Evolutionary conservation across 768 basidiomycete genomes (phyloP), one percentile per base, ranked within the genome.

Genomic region (Harrya chromipes): DNA sequence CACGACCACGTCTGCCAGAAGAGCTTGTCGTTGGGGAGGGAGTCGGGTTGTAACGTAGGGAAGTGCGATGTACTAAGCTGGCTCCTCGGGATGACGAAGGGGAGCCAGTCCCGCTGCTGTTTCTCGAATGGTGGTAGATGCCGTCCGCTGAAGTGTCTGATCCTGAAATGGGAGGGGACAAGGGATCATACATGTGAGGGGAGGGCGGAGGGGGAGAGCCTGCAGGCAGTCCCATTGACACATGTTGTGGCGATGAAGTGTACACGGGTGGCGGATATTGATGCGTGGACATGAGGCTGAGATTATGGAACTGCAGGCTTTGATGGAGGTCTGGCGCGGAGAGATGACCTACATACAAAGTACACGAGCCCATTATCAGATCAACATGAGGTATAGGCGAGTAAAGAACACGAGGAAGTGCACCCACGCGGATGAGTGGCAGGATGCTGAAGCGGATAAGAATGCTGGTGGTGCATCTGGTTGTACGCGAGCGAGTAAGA

Each of bases 81-180:
- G 83, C 80, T 39, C 77, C 84, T 65, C 88, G 76, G 47, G 88
- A 90, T 33, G 87, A 86, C 24, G 85, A 80, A 41, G 88, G 84
- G 54, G 89, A 90, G 61, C 85, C 85, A 47, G 84, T 80, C 57
- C 75, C 71, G 66, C 83, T 81, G 66, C 83, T 85, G 74, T 88
- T 87, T 67, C 78, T 74, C 54, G 86, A 87, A 58, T 75, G 76
- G 73, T 86, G 84, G 77, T 89, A 84, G 52, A 84, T 69, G 62
- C 85, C 86, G 80, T 90, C 87, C 60, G 77, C 86, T 64, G 89
- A 90, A 67, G 87, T 87, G 72, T 91, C 89, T 73, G 89, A 90
- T 74, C 88, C 88, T 75, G 88, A 90, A 66, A 89, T 76, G 72
- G 85, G 87, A 67, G 89, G 89, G 49, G 87, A 89, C 61, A 90